Evolutionary conservation across 306 rosid species (phyloP).

Genomic region (Castanopsis chinensis): DNA sequence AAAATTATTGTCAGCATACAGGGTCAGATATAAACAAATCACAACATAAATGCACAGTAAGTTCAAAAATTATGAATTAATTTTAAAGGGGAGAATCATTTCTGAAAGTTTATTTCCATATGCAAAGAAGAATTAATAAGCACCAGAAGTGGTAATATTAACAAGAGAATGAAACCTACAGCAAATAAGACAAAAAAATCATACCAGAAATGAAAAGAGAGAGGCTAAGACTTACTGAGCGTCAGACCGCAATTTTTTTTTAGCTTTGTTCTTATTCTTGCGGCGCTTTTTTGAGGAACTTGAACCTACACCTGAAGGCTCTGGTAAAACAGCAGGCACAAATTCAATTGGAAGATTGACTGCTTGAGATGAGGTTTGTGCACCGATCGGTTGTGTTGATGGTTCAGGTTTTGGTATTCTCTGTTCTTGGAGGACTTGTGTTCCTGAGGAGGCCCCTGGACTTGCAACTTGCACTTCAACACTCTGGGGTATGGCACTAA

Average conservation of each 20-base stretch:
- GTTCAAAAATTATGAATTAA: too few species aligned
- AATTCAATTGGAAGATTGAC: constrained; percentile 22
- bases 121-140: background rate
- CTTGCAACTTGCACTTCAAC: too few species aligned
- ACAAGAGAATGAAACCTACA: background rate
- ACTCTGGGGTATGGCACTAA: background rate
- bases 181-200: background rate
- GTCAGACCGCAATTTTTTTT: constrained; percentile 31
- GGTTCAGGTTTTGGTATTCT: constrained; percentile 14
- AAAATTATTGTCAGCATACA: background rate
- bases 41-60: background rate
- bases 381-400: too few species aligned
- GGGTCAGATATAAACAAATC: background rate
- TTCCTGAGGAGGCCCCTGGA: too few species aligned
- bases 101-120: too few species aligned
- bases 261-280: constrained; percentile 41
- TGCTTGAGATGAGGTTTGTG: background rate
- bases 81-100: too few species aligned
- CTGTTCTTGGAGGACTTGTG: constrained; percentile 1
- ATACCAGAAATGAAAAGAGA: constrained; percentile 2
- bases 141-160: background rate
- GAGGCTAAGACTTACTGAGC: constrained; percentile 34
- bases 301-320: constrained; percentile 11
- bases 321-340: constrained; percentile 24
- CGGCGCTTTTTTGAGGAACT: constrained; percentile 36